These are phyloP conservation scores for Candida manassasensis DNA, from an alignment of 805 yeast species.

Conservation along the genomic window DNA sequence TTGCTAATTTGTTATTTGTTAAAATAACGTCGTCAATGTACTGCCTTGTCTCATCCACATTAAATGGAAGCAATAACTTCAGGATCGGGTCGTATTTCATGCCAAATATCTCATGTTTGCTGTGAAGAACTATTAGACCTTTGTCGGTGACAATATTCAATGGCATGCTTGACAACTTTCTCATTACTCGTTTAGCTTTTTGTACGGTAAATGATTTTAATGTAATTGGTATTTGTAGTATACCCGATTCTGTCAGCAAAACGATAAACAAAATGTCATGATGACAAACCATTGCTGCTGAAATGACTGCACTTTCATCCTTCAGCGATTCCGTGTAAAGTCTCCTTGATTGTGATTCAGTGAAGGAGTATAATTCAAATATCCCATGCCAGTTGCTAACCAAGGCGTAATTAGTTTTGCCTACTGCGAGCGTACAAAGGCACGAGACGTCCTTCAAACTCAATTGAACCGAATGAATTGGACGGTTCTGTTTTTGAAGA, in stretches of 20 bases:
- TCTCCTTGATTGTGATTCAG: slow-evolving; percentile 5
- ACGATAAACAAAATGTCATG: slow-evolving; percentile 11
- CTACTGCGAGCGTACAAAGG: background rate
- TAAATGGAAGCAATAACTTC: slow-evolving; percentile 7
- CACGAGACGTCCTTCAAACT: slow-evolving; percentile 3
- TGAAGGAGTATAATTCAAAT: slow-evolving; percentile 8
- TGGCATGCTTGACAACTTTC: slow-evolving; percentile 11
- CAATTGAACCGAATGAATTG: background rate
- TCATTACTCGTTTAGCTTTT: background rate
- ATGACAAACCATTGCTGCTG: slow-evolving; percentile 11
- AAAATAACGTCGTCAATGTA: slow-evolving; percentile 12
- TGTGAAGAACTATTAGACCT: slow-evolving; percentile 10
- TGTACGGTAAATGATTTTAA: slow-evolving; percentile 5
- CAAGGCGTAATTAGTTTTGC: slow-evolving; percentile 5
- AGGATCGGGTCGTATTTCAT: slow-evolving; percentile 7
- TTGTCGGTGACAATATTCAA: slow-evolving; percentile 10
- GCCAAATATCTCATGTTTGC: slow-evolving; percentile 9
- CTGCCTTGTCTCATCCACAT: background rate
- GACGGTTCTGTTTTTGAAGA: background rate
- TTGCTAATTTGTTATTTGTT: slow-evolving; percentile 5
- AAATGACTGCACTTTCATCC: slow-evolving; percentile 8
- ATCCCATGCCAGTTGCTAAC: slow-evolving; percentile 15
- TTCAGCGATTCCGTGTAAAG: slow-evolving; percentile 1
- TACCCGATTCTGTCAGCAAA: slow-evolving; percentile 12
- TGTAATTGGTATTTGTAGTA: slow-evolving; percentile 11